phyloP scores from a whole-genome alignment of 2,329 filamentous ascomycete genomes.

The Monosporascus sp. region DNA sequence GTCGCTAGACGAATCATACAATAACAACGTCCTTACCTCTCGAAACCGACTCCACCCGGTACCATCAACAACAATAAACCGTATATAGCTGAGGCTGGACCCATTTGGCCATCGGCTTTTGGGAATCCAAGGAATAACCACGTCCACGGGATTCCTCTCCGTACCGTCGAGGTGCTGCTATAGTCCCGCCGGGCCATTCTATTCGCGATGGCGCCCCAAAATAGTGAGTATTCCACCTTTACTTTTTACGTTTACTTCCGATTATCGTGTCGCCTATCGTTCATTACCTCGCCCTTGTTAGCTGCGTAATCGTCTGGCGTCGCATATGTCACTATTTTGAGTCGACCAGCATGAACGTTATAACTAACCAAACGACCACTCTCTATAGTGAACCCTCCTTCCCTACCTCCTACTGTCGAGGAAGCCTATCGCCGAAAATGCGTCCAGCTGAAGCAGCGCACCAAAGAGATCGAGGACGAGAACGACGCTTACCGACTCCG shows the following conservation, averaged over 20 bases:
- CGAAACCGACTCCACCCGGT: too few relatives aligned
- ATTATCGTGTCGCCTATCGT: background rate
- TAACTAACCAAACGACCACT: slow-evolving; percentile 27
- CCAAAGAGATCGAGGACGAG: slow-evolving; percentile 84
- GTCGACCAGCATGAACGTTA: slow-evolving; percentile 17
- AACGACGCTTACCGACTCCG: slow-evolving; percentile 80
- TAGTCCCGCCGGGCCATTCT: background rate
- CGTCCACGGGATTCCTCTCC: background rate
- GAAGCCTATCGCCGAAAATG: slow-evolving; percentile 96
- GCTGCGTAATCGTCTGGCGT: background rate
- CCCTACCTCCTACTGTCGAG: slow-evolving; percentile 83
- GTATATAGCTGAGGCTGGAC: too few relatives aligned
- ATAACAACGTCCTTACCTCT: too few relatives aligned
- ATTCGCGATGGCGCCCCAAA: slow-evolving; percentile 22
- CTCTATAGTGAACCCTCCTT: slow-evolving; percentile 44
- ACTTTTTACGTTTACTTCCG: background rate
- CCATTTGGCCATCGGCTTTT: too few relatives aligned
- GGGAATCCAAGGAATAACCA: too few relatives aligned
- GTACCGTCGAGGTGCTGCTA: background rate
- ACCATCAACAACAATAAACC: too few relatives aligned
- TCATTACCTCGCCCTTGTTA: background rate
- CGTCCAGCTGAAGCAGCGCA: slow-evolving; percentile 85
- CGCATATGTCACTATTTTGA: background rate
- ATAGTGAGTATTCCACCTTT: slow-evolving; percentile 15
- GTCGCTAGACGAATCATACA: background rate